phyloP scores from a whole-genome alignment of 768 basidiomycete species.

The Clitopilus passeckerianus region DNA sequence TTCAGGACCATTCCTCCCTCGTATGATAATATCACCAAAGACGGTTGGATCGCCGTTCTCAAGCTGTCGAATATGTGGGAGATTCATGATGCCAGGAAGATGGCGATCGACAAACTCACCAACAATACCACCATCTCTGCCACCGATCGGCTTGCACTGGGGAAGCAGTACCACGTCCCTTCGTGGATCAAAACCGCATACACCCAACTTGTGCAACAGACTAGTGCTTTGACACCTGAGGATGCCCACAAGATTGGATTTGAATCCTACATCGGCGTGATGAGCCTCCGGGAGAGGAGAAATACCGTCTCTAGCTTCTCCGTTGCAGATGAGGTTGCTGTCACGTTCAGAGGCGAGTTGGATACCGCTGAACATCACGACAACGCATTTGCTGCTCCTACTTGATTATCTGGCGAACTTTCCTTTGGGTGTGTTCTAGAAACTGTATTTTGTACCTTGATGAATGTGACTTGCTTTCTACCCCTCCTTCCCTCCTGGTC shows the following conservation, averaged over 20 bases:
- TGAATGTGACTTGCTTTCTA: no score
- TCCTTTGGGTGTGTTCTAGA: no score
- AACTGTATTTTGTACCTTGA: no score
- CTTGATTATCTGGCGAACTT: neutral
- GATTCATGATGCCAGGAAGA: slow-evolving; percentile 9
- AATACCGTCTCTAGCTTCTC: neutral
- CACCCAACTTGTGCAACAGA: slow-evolving; percentile 3
- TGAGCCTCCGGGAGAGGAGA: neutral
- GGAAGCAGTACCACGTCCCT: slow-evolving; percentile 11
- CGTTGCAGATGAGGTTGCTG: neutral
- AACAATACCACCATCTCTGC: neutral
- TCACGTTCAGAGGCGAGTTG: neutral
- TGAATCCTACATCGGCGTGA: slow-evolving; percentile 6
- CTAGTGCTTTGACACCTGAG: slow-evolving; percentile 1
- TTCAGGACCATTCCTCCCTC: neutral
- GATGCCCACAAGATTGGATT: slow-evolving; percentile 7
- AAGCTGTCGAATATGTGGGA: slow-evolving; percentile 11
- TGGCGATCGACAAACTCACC: slow-evolving; percentile 8
- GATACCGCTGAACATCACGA: neutral
- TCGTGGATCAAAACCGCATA: slow-evolving; percentile 11
- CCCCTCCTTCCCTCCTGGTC: no score
- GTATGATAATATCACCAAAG: slow-evolving; percentile 1
- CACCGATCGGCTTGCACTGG: slow-evolving; percentile 5
- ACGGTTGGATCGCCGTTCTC: slow-evolving; percentile 12
- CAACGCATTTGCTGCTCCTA: neutral